These are phyloP conservation scores for Dianthus caryophyllus DNA, from an alignment of 148 eudicot genomes.

Conservation along the genomic window DNA sequence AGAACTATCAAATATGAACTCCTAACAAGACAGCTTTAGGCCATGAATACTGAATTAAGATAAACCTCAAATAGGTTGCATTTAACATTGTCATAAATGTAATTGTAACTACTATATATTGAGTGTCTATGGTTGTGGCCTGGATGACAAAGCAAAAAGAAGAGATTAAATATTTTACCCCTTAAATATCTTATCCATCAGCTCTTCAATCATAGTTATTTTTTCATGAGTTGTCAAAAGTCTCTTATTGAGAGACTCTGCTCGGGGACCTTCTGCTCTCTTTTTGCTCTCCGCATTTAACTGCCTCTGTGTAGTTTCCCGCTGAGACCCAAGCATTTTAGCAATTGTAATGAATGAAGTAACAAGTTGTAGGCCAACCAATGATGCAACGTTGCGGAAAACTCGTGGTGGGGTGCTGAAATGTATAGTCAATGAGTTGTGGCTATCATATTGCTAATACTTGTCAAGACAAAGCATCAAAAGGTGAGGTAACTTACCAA, in stretches of 20 bases:
- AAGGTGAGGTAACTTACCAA: conserved; percentile 46
- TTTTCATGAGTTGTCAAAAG: conserved; percentile 72
- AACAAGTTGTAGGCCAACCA: conserved; percentile 92
- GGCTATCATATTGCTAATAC: conserved; percentile 11
- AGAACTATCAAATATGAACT: no score
- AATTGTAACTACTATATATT: neutral
- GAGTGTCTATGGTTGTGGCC: neutral
- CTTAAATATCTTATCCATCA: conserved; percentile 91
- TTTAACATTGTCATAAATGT: neutral
- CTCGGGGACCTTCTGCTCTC: conserved; percentile 72
- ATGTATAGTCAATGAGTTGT: conserved; percentile 22
- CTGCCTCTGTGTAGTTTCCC: conserved; percentile 97
- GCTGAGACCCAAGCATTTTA: conserved; percentile 75
- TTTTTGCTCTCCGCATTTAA: conserved; percentile 88
- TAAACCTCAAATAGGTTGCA: neutral
- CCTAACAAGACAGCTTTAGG: no score
- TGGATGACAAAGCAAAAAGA: conserved; percentile 9
- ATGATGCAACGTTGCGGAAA: conserved; percentile 85
- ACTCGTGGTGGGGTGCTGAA: conserved; percentile 91
- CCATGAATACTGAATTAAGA: no score
- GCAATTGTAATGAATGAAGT: conserved; percentile 79
- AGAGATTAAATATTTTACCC: conserved; percentile 45
- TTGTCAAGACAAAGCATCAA: conserved; percentile 9
- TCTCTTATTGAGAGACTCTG: conserved; percentile 84
- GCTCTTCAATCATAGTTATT: conserved; percentile 71